Evolutionary conservation across 805 yeast genomes (phyloP), one percentile per base, ranked within the genome.

Genomic region (Lipomyces chichibuensis): DNA sequence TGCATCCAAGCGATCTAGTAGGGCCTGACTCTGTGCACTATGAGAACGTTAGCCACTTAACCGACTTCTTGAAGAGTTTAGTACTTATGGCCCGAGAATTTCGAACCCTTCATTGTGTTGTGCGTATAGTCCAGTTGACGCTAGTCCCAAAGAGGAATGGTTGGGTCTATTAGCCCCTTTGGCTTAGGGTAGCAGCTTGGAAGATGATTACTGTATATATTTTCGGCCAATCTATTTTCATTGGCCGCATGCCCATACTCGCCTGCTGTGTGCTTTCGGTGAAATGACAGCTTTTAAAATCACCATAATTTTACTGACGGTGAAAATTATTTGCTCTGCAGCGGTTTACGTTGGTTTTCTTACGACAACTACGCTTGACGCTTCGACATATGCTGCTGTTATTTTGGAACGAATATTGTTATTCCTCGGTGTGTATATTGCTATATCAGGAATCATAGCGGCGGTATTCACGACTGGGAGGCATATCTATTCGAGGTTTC

Each of bases 251-350:
- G 23, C 23, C 49, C 3, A 17, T 43, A 17, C 20, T n/a, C 49
- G 20, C 49, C 9, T n/a, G 20, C 20, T 17, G 14, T 17, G 6
- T 17, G 23, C 2, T 43, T 17, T n/a, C 9, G 49, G n/a, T 6
- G 23, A 43, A 43, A 43, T 43, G 49, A 8, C 20, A 8, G 5
- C 49, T 43, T 43, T n/a, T 43, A 43, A 13, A 43, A 8, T 1
- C 8, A 43, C 8, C 9, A 17, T 6, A 17, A n/a, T 43, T n/a
- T 43, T 43, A 23, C 11, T 43, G 49, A n/a, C 20, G 6, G 49
- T n/a, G 20, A 43, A 43, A n/a, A 43, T 43, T 43, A 4, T 83
- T 59, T 32, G 59, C 8, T 11, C 60, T n/a, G 27, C 32, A 17
- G 61, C 54, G 1, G 57, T 57, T 6, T 65, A 20, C 51, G 58